phyloP scores from a whole-genome alignment of 2,329 filamentous ascomycete species.

The Pseudogymnoascus verrucosus region DNA sequence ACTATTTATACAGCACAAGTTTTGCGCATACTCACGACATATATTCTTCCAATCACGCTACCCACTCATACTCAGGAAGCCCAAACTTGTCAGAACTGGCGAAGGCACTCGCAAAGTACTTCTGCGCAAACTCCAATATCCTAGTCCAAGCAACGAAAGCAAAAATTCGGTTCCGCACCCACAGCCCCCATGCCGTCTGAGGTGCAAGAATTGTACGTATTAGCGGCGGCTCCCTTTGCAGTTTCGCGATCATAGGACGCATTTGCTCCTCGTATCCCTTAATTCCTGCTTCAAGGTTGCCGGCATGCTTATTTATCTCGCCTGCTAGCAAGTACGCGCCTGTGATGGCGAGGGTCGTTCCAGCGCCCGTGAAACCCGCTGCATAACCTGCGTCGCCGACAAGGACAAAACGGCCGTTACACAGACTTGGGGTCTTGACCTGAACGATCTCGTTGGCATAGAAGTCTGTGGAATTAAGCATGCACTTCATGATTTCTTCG shows the following conservation, averaged over 20 bases:
- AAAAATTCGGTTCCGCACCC: conserved; percentile 37
- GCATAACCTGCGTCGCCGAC: conserved; percentile 32
- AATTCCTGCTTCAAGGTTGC: conserved; percentile 28
- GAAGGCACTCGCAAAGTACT: conserved; percentile 28
- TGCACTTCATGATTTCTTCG: conserved; percentile 29
- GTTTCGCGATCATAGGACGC: conserved; percentile 23
- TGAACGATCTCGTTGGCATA: conserved; percentile 33
- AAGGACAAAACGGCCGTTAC: conserved; percentile 12
- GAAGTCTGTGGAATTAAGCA: conserved; percentile 32
- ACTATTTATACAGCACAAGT: neutral
- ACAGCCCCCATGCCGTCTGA: conserved; percentile 38
- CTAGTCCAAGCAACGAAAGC: conserved; percentile 32
- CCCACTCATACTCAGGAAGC: conserved; percentile 32
- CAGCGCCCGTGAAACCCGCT: conserved; percentile 34
- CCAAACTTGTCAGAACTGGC: conserved; percentile 25
- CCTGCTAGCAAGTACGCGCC: conserved; percentile 41
- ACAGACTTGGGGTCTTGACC: conserved; percentile 33
- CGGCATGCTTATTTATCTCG: conserved; percentile 28
- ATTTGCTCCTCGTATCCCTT: conserved; percentile 31
- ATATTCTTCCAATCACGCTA: conserved; percentile 16
- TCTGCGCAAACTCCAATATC: conserved; percentile 27
- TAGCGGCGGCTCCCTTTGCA: conserved; percentile 26
- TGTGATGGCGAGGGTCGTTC: conserved; percentile 33
- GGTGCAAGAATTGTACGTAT: conserved; percentile 33
- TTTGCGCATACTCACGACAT: neutral